Base-by-base conservation (phyloP, 2,329 filamentous ascomycete genomes). In the Phialophora tarda region DNA sequence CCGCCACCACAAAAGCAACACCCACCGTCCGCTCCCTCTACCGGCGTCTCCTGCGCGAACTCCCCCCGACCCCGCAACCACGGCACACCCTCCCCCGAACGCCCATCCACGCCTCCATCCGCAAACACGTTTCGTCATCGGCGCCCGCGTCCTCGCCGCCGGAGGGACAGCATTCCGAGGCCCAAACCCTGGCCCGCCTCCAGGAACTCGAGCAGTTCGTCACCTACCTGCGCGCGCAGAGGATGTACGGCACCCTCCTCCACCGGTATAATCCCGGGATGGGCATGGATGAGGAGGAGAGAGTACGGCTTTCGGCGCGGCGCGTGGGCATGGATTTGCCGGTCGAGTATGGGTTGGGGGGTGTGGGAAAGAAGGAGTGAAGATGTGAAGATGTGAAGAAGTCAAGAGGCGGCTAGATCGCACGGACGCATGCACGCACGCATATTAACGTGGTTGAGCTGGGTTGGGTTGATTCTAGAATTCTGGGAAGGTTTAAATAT, bases 221-320 rank as follows among this genome's bases (percentile, higher is more conserved):
- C 28, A 85, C 88, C 64, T 98, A 97, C 77, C 84, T 95, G 23
- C 87, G 87, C 73, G 89, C 93, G n/a, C 95, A 99, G 82, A 84
- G 93, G 60, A 86, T 87, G 76, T 97, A 98, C 77, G 85, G 87
- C 28, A 89, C 87, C 17, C 81, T 98, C 51, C 78, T 98, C 44
- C 93, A 97, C 80, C 85, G 93, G 73, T 98, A 99, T 80, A 98
- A 98, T 78, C 93, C 93, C 0, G 93, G 93, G 21, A 92, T 96
- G 88, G 86, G 87, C 71, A 91, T 97, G 89, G 88, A 90, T 76
- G 88, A 96, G 79, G 84, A 88, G 76, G 93, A 98, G 82, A 85
- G 91, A 67, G 88, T 97, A 50, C 82, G 92, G 65, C 81, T 97
- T 81, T 91, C 91, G 62, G 95, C 95, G 8, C 83, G 92, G 79